These are phyloP conservation scores for Hypholoma fasciculare DNA, from an alignment of 768 basidiomycete species.

Conservation along the genomic window DNA sequence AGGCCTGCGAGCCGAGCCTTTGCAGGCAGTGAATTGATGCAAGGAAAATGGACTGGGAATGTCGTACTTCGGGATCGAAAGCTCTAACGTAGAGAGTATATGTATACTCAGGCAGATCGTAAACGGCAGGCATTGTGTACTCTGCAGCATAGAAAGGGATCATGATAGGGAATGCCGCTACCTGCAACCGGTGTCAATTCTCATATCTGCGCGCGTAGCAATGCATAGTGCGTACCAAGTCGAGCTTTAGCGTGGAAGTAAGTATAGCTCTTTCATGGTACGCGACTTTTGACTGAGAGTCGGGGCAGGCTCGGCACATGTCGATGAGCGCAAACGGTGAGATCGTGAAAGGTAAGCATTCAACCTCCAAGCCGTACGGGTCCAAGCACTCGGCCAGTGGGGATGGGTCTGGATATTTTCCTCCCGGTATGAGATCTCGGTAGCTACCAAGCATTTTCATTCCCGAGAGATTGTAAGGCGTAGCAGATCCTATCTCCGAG, in stretches of 20 bases:
- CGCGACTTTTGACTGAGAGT: slow-evolving; percentile 32
- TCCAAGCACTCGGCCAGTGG: slow-evolving; percentile 47
- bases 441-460: neutral
- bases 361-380: slow-evolving; percentile 49
- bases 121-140: slow-evolving; percentile 32
- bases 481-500: too few relatives aligned
- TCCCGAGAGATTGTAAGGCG: too few relatives aligned
- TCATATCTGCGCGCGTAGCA: neutral
- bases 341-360: slow-evolving; percentile 57
- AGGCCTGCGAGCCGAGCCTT: neutral
- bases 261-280: neutral
- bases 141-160: slow-evolving; percentile 63
- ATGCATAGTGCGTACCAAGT: neutral
- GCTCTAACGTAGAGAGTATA: neutral
- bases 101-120: neutral
- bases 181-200: slow-evolving; percentile 27
- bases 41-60: neutral
- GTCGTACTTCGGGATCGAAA: neutral
- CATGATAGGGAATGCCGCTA: slow-evolving; percentile 61
- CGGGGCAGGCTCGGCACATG: slow-evolving; percentile 31
- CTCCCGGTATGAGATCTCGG: neutral
- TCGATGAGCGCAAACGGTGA: slow-evolving; percentile 54
- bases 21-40: neutral
- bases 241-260: neutral
- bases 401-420: slow-evolving; percentile 22